Evolutionary conservation across 371 early-diverging fungal genomes (phyloP).

Genomic region (Circinella minor): DNA sequence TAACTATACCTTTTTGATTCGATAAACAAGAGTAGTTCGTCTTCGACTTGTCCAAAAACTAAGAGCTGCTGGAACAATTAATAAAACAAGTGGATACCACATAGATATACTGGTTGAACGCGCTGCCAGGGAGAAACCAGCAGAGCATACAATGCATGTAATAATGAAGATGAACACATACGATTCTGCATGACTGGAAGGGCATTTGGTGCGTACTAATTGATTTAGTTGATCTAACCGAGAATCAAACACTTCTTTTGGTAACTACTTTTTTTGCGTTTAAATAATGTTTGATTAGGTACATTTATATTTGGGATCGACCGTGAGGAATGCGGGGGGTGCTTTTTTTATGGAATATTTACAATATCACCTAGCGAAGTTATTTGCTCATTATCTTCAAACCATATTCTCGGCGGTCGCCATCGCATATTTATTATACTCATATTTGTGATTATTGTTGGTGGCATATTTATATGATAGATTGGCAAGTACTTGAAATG

Average conservation of each 20-base stretch:
- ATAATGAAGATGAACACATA: constrained; percentile 42
- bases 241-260: constrained; percentile 24
- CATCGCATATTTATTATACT: constrained; percentile 38
- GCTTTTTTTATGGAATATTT: constrained; percentile 1
- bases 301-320: not conserved
- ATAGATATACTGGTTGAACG: constrained; percentile 46
- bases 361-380: constrained; percentile 28
- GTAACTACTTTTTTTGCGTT: constrained; percentile 20
- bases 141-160: constrained; percentile 41
- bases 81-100: constrained; percentile 50
- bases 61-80: constrained; percentile 41
- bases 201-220: constrained; percentile 34
- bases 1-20: constrained; percentile 35
- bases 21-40: constrained; percentile 26
- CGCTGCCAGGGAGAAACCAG: constrained; percentile 44
- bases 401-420: constrained; percentile 36
- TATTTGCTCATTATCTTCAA: constrained; percentile 25
- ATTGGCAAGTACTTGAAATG: not conserved
- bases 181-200: constrained; percentile 43
- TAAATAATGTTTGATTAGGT: not conserved
- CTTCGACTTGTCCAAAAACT: constrained; percentile 50
- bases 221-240: constrained; percentile 29
- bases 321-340: constrained; percentile 2
- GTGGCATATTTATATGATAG: not conserved
- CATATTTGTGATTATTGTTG: constrained; percentile 15